Evolutionary conservation across 1,139 yeast genomes (phyloP).

Genomic region (Kodamaea arcana): DNA sequence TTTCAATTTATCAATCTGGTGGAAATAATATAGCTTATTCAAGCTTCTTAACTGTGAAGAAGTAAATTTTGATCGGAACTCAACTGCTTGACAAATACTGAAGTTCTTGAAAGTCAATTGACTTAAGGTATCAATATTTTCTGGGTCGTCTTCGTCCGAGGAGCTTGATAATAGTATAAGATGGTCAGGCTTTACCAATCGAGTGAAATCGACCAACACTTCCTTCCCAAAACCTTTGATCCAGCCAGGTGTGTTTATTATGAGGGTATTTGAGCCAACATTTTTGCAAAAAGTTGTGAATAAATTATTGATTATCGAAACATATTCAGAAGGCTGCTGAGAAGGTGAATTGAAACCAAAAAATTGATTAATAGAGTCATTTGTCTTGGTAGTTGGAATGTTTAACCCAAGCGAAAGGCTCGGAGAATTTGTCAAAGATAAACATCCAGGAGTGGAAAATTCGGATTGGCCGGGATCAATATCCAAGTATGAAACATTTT

Average conservation of each 20-base stretch:
- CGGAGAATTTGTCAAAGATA: slow-evolving; percentile 40
- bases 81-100: slow-evolving; percentile 25
- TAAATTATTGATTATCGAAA: slow-evolving; percentile 42
- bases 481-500: slow-evolving; percentile 52
- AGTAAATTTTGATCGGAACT: slow-evolving; percentile 35
- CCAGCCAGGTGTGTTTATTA: slow-evolving; percentile 92
- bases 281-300: slow-evolving; percentile 26
- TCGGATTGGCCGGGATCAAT: slow-evolving; percentile 93
- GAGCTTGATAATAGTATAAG: slow-evolving; percentile 35
- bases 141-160: slow-evolving; percentile 18
- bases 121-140: slow-evolving; percentile 21
- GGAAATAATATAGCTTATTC: slow-evolving; percentile 52
- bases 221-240: slow-evolving; percentile 83
- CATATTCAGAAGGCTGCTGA: slow-evolving; percentile 59
- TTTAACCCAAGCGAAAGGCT: slow-evolving; percentile 26
- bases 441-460: slow-evolving; percentile 64
- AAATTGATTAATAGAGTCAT: slow-evolving; percentile 21
- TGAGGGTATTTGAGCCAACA: slow-evolving; percentile 37
- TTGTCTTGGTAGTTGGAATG: slow-evolving; percentile 12
- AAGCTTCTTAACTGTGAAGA: slow-evolving; percentile 52
- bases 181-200: slow-evolving; percentile 49
- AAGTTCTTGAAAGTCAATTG: slow-evolving; percentile 19
- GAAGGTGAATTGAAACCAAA: slow-evolving; percentile 76
- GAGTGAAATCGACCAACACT: slow-evolving; percentile 49
- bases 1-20: slow-evolving; percentile 21